A percentile compares a stretch with the other conserved stretches of the same genome.
phyloP scores from a whole-genome alignment of 23 red algal genomes.

The Pyropia haitanensis region DNA sequence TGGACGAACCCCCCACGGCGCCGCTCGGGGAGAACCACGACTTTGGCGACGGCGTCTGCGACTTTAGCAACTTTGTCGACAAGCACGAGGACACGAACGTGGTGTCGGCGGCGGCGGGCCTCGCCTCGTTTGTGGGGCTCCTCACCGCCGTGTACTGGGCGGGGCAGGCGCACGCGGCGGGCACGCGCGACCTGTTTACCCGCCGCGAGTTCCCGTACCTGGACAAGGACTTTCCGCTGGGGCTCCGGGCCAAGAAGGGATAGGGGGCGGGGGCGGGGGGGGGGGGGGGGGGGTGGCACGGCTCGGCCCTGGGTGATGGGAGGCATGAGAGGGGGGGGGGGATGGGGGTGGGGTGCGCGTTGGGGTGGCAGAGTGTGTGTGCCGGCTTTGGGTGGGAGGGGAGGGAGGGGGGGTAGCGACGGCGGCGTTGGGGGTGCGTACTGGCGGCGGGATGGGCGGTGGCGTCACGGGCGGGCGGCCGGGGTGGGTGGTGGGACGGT shows the following conservation, averaged over 20 bases:
- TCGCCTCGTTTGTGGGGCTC: slow-evolving; percentile 18
- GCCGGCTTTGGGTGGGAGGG: too few relatives aligned
- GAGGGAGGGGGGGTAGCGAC: too few relatives aligned
- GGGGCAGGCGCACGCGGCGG: too few relatives aligned
- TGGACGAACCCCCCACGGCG: slow-evolving; percentile 42
- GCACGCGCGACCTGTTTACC: too few relatives aligned
- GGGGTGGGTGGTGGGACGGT: too few relatives aligned
- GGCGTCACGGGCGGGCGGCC: too few relatives aligned
- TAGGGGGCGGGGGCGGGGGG: neutral
- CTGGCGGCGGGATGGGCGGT: too few relatives aligned
- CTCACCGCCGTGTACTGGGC: slow-evolving; percentile 13
- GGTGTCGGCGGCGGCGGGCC: slow-evolving; percentile 23
- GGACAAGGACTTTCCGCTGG: too few relatives aligned
- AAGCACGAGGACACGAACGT: slow-evolving; percentile 49
- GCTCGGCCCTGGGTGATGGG: neutral
- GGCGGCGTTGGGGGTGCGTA: too few relatives aligned
- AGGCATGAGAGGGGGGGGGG: neutral
- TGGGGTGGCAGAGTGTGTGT: neutral
- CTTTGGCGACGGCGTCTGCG: slow-evolving; percentile 40
- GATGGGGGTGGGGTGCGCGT: neutral
- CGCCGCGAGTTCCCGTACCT: too few relatives aligned
- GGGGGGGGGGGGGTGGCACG: neutral
- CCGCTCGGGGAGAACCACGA: slow-evolving; percentile 67
- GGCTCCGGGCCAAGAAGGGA: too few relatives aligned
- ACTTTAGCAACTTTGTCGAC: slow-evolving; percentile 81